Percentiles rank a stretch among this genome's conserved stretches.
Conservation (phyloP, 2,329 filamentous ascomycete species). For the Tolypocladium ophioglossoides region DNA sequence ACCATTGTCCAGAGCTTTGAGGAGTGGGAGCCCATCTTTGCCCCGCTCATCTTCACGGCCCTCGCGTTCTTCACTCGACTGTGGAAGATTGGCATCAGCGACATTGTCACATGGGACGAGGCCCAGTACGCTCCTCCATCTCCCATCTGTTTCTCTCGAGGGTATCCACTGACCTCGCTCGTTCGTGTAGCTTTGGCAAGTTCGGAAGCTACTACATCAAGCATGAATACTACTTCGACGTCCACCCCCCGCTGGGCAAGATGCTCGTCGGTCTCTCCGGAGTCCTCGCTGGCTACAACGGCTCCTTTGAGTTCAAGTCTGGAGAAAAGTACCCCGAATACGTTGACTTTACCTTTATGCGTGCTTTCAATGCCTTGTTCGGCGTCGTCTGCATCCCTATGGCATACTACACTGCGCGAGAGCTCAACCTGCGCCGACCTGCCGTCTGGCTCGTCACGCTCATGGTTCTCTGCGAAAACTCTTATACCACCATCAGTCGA, state of each 20-base stretch:
- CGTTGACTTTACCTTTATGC: conserved; percentile 97
- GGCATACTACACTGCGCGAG: conserved; percentile 89
- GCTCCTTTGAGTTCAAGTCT: conserved; percentile 98
- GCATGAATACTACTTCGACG: conserved; percentile 92
- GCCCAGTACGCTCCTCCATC: conserved; percentile 41
- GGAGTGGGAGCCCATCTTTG: conserved; percentile 52
- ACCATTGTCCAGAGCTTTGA: conserved; percentile 52
- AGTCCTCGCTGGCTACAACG: conserved; percentile 95
- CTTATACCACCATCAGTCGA: conserved; percentile 95
- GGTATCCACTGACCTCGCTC: conserved; percentile 6
- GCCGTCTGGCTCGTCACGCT: conserved; percentile 92
- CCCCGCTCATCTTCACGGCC: conserved; percentile 49
- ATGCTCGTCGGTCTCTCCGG: conserved; percentile 96
- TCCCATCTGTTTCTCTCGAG: not conserved
- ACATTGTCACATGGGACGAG: conserved; percentile 59
- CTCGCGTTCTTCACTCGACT: conserved; percentile 56
- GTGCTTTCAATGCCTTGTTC: conserved; percentile 91
- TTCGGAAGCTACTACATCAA: conserved; percentile 99
- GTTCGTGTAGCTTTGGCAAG: conserved; percentile 64
- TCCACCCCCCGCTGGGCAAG: conserved; percentile 92
- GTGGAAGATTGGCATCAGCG: conserved; percentile 58
- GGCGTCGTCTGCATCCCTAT: conserved; percentile 86
- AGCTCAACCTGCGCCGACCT: conserved; percentile 75
- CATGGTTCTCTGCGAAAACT: conserved; percentile 98
- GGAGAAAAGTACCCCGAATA: conserved; percentile 91